These are phyloP conservation scores for Penicillium atrosanguineum DNA, from an alignment of 495 filamentous ascomycete genomes.

Conservation along the genomic window DNA sequence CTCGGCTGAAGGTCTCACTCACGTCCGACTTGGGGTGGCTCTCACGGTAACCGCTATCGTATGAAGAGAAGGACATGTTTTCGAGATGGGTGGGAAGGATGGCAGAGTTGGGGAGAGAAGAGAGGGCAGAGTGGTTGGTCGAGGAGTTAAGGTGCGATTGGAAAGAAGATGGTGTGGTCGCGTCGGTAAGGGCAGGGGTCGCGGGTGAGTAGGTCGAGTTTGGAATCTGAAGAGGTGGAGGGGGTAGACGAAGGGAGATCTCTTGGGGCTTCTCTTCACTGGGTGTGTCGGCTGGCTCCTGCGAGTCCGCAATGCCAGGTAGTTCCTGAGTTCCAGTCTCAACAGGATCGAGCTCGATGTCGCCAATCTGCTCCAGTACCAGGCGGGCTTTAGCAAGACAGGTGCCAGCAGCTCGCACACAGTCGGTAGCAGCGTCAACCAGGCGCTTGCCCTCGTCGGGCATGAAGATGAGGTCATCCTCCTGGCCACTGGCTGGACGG, in stretches of 20 bases:
- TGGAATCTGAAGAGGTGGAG: slow-evolving; percentile 42
- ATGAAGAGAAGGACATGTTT: slow-evolving; percentile 31
- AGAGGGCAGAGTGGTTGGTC: slow-evolving; percentile 17
- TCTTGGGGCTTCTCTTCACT: slow-evolving; percentile 25
- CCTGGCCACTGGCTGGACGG: slow-evolving; percentile 54
- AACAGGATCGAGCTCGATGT: slow-evolving; percentile 78
- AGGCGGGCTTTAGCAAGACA: slow-evolving; percentile 81
- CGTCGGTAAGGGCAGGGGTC: slow-evolving; percentile 41
- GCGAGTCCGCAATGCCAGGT: slow-evolving; percentile 10
- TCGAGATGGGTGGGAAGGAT: slow-evolving; percentile 39
- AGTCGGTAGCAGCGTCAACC: slow-evolving; percentile 78
- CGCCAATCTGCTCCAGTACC: slow-evolving; percentile 86
- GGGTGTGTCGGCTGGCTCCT: slow-evolving; percentile 17
- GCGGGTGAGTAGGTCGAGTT: slow-evolving; percentile 32
- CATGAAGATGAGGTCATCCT: slow-evolving; percentile 72
- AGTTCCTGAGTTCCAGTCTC: slow-evolving; percentile 28
- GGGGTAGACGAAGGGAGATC: slow-evolving; percentile 35
- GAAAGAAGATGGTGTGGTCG: slow-evolving; percentile 44
- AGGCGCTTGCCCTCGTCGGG: slow-evolving; percentile 76
- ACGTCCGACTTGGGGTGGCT: slow-evolving; percentile 37
- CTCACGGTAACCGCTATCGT: slow-evolving; percentile 22
- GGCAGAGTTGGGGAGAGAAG: slow-evolving; percentile 29
- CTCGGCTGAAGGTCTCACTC: slow-evolving; percentile 40
- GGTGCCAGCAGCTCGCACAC: slow-evolving; percentile 86
- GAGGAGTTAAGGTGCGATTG: slow-evolving; percentile 29